phyloP scores from a whole-genome alignment of 2,329 filamentous ascomycete species.

The Beauveria australis region DNA sequence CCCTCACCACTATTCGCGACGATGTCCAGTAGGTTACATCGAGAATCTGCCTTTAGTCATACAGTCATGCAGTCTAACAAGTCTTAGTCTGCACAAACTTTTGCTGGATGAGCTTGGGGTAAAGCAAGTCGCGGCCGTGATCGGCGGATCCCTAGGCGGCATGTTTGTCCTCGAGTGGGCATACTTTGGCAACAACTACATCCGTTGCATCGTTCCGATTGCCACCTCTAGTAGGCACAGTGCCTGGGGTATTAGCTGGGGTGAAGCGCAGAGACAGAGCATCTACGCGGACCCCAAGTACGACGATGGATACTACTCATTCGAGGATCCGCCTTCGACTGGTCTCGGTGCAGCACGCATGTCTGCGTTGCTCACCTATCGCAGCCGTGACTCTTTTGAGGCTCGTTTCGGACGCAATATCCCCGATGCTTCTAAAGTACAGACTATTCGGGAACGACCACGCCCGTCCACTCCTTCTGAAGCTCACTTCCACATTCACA shows the following conservation, averaged over 20 bases:
- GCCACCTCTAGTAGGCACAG: slow-evolving; percentile 79
- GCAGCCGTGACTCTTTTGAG: slow-evolving; percentile 95
- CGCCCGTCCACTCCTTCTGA: slow-evolving; percentile 56
- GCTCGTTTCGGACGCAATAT: slow-evolving; percentile 89
- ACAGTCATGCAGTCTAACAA: slow-evolving; percentile 14
- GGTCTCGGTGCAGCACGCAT: slow-evolving; percentile 92
- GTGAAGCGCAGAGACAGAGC: slow-evolving; percentile 79
- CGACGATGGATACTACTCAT: slow-evolving; percentile 89
- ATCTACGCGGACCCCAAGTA: slow-evolving; percentile 99
- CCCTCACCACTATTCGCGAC: slow-evolving; percentile 87
- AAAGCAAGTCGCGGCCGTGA: slow-evolving; percentile 66
- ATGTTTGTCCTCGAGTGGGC: slow-evolving; percentile 91
- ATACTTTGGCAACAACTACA: slow-evolving; percentile 82
- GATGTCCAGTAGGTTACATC: slow-evolving; percentile 69
- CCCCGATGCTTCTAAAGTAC: slow-evolving; percentile 73
- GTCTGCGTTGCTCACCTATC: slow-evolving; percentile 91
- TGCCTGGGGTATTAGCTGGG: slow-evolving; percentile 88
- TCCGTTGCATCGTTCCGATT: slow-evolving; percentile 72
- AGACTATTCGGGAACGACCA: slow-evolving; percentile 67
- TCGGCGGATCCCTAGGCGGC: slow-evolving; percentile 79
- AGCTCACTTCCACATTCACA: slow-evolving; percentile 73
- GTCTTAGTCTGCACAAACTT: slow-evolving; percentile 62
- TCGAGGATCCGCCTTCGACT: slow-evolving; percentile 75
- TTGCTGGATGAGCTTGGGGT: slow-evolving; percentile 75
- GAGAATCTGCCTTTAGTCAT: neutral